Evolutionary conservation across 768 basidiomycete species (phyloP).

Genomic region (Serendipita sp.): DNA sequence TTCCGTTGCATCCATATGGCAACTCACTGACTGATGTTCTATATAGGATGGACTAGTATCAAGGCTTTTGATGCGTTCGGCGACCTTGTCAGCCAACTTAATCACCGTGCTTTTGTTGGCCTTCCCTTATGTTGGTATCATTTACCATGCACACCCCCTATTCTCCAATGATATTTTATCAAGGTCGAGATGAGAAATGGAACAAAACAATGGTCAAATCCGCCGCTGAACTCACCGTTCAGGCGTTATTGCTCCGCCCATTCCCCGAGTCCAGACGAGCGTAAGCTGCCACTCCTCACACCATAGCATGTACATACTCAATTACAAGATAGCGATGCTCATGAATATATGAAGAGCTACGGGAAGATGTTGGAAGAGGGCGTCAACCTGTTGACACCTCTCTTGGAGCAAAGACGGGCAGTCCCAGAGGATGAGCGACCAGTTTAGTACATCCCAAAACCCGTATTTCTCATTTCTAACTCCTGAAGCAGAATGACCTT

Average conservation of each 20-base stretch:
- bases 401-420: neutral
- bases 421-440: neutral
- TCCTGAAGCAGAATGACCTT: neutral
- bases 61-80: neutral
- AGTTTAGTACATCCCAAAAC: neutral
- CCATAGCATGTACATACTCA: neutral
- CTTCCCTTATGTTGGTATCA: neutral
- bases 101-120: neutral
- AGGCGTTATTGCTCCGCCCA: neutral
- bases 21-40: neutral
- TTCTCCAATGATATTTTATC: neutral
- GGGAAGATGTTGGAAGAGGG: neutral
- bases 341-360: neutral
- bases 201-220: neutral
- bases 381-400: neutral
- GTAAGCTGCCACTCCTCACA: neutral
- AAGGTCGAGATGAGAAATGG: neutral
- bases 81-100: neutral
- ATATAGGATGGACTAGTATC: neutral
- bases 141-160: neutral
- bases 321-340: neutral
- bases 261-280: neutral
- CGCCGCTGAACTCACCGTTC: neutral
- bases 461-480: neutral
- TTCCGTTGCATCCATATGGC: neutral